Conservation (phyloP, 768 basidiomycete genomes). For the Boletellus emodensis region DNA sequence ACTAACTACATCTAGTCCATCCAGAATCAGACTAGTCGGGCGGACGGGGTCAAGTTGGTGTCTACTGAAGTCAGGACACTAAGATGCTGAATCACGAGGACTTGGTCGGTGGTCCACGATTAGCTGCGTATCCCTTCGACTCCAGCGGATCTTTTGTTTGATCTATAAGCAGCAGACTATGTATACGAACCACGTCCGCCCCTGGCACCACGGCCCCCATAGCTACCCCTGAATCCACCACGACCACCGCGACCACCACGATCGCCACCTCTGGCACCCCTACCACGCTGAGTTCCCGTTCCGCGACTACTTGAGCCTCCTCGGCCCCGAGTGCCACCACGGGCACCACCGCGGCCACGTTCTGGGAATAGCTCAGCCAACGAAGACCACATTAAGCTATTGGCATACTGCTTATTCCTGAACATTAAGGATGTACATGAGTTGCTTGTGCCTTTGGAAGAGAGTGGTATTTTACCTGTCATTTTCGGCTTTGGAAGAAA, state of each 20-base stretch:
- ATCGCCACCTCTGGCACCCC: constrained; percentile 37
- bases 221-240: constrained; percentile 46
- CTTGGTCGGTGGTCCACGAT: no score
- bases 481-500: constrained; percentile 96
- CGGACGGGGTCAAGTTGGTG: constrained; percentile 42
- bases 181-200: constrained; percentile 43
- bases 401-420: constrained; percentile 29
- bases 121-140: background rate
- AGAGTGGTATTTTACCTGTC: constrained; percentile 50
- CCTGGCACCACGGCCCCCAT: constrained; percentile 42
- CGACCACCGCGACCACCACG: constrained; percentile 36
- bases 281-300: constrained; percentile 32
- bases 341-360: constrained; percentile 40
- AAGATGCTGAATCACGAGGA: constrained; percentile 35
- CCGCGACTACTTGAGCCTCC: constrained; percentile 29
- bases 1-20: constrained; percentile 36
- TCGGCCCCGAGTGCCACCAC: constrained; percentile 26
- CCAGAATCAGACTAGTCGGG: constrained; percentile 48
- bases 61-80: constrained; percentile 49
- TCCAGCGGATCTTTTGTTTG: background rate
- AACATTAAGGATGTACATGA: background rate
- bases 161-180: constrained; percentile 22
- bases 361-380: constrained; percentile 38
- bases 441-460: constrained; percentile 4
- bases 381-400: constrained; percentile 1